Base-by-base conservation (phyloP, 148 eudicot species). In the Pharnaceum exiguum region DNA sequence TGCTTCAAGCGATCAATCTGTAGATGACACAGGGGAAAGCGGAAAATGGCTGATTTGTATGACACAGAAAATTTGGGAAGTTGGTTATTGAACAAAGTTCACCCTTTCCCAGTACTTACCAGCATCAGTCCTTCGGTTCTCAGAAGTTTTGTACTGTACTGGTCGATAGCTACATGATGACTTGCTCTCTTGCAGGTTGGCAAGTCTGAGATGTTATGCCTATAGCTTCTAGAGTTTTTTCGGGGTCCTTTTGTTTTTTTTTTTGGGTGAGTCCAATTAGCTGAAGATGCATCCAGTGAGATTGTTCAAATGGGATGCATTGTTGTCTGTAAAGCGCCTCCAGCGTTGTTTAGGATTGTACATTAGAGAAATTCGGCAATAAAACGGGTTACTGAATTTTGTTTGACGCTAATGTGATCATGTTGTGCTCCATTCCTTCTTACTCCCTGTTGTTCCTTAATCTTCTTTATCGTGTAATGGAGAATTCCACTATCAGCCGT, bases 191-290 rank as follows among this genome's bases (percentile, higher is more conserved):
- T 35, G 51, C 64, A n/a, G n/a, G n/a, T n/a, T n/a, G n/a, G n/a
- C n/a, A 43, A 57, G 59, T 63, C 51, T 27, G 58, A 63, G 33
- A 39, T 62, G 58, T 32, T 25, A 25, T 70, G 69, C 63, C 32
- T 35, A 49, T 62, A 55, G 26, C 19, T 53, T n/a, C n/a, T n/a
- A n/a, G n/a, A 25, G 21, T 2, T 16, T 23, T 39, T 40, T 13
- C 2, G 1, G 6, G n/a, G n/a, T n/a, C n/a, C n/a, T n/a, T n/a
- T n/a, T 12, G 22, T 12, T 8, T 13, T 30, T 53, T 17, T 48
- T 17, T 31, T 43, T 25, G 23, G n/a, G n/a, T n/a, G n/a, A n/a
- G n/a, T n/a, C n/a, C n/a, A n/a, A n/a, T n/a, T n/a, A n/a, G n/a
- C n/a, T n/a, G n/a, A n/a, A n/a, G n/a, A n/a, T n/a, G n/a, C n/a